A percentile compares a stretch with the other conserved stretches of the same genome.
Evolutionary conservation across 2,329 filamentous ascomycete species (phyloP).

Genomic region (Ceratocystis diversiconidia): DNA sequence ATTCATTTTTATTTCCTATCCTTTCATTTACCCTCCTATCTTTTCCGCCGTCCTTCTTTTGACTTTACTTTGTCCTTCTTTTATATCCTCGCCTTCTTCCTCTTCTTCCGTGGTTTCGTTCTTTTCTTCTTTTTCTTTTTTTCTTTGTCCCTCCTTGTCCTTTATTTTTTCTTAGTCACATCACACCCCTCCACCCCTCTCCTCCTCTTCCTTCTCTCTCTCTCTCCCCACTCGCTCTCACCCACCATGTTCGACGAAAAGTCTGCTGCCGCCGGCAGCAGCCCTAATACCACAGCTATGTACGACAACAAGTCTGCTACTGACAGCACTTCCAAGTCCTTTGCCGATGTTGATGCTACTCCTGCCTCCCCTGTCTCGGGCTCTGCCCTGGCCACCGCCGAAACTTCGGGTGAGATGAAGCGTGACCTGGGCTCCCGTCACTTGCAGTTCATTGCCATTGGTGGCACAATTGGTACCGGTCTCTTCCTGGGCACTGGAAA

Average conservation of each 20-base stretch:
- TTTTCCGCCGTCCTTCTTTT: conserved; percentile 3
- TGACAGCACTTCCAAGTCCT: conserved; percentile 6
- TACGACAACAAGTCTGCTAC: conserved; percentile 4
- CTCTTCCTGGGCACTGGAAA: conserved; percentile 55
- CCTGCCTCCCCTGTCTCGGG: background rate
- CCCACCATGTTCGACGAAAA: conserved; percentile 2
- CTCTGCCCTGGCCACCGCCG: background rate
- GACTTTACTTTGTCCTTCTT: conserved; percentile 5
- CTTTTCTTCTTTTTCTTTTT: background rate
- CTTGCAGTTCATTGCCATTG: conserved; percentile 38
- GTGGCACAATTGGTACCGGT: conserved; percentile 57
- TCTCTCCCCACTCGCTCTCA: background rate
- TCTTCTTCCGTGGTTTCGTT: background rate
- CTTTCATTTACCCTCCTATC: background rate
- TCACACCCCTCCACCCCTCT: background rate
- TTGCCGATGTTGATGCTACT: background rate
- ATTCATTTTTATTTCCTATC: background rate
- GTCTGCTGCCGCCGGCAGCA: conserved; percentile 1
- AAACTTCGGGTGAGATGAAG: conserved; percentile 18
- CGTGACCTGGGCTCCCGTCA: conserved; percentile 29
- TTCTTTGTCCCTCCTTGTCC: background rate
- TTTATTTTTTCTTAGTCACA: background rate
- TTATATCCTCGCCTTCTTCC: background rate
- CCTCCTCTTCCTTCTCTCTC: background rate
- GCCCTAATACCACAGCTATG: background rate